Conservation (phyloP, 352 stramenopile genomes). For the Phytophthora hibernalis region DNA sequence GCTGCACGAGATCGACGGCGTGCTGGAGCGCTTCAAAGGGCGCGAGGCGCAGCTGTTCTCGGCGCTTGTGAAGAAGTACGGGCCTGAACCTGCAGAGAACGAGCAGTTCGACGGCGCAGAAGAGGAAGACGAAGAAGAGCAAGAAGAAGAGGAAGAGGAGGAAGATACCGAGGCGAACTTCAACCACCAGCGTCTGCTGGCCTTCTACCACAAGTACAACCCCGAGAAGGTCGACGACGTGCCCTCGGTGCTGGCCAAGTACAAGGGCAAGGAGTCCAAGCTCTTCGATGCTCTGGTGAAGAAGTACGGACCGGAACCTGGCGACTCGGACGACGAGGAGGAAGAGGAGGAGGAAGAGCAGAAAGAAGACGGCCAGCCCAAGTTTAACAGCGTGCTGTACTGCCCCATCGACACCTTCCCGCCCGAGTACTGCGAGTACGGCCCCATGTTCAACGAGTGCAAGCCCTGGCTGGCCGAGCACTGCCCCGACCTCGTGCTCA, state of each 20-base stretch:
- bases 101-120: constrained; percentile 40
- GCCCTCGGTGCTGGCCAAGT: constrained; percentile 68
- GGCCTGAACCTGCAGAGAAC: constrained; percentile 65
- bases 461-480: constrained; percentile 84
- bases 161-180: constrained; percentile 42
- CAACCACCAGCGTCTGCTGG: constrained; percentile 70
- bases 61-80: constrained; percentile 86
- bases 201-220: constrained; percentile 89
- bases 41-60: constrained; percentile 78
- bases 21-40: constrained; percentile 83
- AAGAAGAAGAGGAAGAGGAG: constrained; percentile 30
- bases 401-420: constrained; percentile 87
- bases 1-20: constrained; percentile 82
- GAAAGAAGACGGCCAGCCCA: constrained; percentile 44
- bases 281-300: constrained; percentile 85
- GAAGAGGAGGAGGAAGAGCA: constrained; percentile 52
- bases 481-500: constrained; percentile 72
- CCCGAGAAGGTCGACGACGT: constrained; percentile 80
- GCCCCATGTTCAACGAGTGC: constrained; percentile 85
- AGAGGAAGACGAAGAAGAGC: constrained; percentile 18
- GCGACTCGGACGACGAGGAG: constrained; percentile 67
- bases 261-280: constrained; percentile 83
- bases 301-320: constrained; percentile 86
- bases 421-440: constrained; percentile 89
- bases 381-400: constrained; percentile 75